Conservation (phyloP, 495 filamentous ascomycete species). For the Chaetomium fimeti region DNA sequence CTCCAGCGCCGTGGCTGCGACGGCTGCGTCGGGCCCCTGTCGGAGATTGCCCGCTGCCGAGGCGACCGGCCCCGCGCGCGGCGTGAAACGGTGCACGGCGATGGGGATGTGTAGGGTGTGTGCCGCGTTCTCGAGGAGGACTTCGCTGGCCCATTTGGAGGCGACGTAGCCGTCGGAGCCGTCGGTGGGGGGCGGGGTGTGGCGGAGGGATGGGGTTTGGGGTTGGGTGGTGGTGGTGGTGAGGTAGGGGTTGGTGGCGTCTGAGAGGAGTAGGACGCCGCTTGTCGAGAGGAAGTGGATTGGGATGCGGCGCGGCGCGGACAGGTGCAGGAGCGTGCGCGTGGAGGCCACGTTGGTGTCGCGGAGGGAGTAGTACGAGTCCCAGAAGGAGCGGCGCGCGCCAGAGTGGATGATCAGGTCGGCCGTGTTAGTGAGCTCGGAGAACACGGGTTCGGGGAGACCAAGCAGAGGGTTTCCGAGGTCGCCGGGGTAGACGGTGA, state of each 20-base stretch:
- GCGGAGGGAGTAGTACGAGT: constrained; percentile 45
- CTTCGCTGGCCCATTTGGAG: constrained; percentile 52
- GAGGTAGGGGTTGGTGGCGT: constrained; percentile 1
- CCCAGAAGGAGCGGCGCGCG: constrained; percentile 49
- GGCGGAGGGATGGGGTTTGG: background rate
- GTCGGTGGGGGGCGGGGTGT: constrained; percentile 19
- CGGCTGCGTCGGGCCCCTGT: background rate
- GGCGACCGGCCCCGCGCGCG: background rate
- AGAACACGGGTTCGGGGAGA: constrained; percentile 27
- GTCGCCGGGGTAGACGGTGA: constrained; percentile 40
- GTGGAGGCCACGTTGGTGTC: constrained; percentile 47
- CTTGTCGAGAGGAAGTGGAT: constrained; percentile 48
- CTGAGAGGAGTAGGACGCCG: background rate
- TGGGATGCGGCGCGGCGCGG: constrained; percentile 27
- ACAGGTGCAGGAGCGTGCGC: constrained; percentile 21
- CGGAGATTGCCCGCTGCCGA: background rate
- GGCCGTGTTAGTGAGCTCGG: constrained; percentile 28
- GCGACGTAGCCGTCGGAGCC: constrained; percentile 45
- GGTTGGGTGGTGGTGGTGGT: too few relatives aligned
- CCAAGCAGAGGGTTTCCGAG: constrained; percentile 32
- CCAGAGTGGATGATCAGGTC: constrained; percentile 53
- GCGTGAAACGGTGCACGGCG: constrained; percentile 40
- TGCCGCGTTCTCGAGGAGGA: constrained; percentile 40
- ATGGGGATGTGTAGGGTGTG: constrained; percentile 31
- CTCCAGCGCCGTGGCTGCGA: background rate